Evolutionary conservation across 2,329 filamentous ascomycete genomes (phyloP), one percentile per base, ranked within the genome.

Genomic region (Claviceps sp.): DNA sequence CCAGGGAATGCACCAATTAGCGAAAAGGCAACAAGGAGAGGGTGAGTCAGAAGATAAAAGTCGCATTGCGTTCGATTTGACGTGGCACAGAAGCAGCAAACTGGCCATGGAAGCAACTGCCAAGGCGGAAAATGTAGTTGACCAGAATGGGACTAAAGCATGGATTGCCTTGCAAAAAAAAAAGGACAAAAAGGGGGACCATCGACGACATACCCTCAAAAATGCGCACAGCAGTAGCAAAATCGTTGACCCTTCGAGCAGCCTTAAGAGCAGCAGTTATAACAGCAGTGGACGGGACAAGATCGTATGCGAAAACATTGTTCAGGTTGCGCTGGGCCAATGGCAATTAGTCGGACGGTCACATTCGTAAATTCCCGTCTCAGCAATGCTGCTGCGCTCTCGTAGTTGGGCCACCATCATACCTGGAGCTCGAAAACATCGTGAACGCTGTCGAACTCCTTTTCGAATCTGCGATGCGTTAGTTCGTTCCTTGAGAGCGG

Each of bases 391-490:
- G 52, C 20, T 44, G 36, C 37, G 39, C 44, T 29, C 14, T 29
- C 20, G 13, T 14, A n/a, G 13, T 5, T 6, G 36, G 16, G 44
- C 9, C 45, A 54, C 29, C 29, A 11, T 68, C 79, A 67, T 83
- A 95, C 90, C 88, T 96, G 90, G 67, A 98, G 88, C 83, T 98
- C 93, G 72, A 98, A 98, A 67, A 97, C 91, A 76, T 98, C 93
- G 75, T 97, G 88, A 60, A 98, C 93, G 66, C 75, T 74, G 58
- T 98, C 91, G 68, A 98, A 98, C 76, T 98, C 93, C 82, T 96
- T 96, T 82, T 98, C 93, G 68, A 95, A 98, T 77, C 93, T 98
- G 69, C 8, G n/a, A 37, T 36, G 46, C n/a, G 57, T 64, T 55
- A 63, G 63, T 44, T 60, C 57, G 63, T 44, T 60, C 57, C 64